Percentiles rank a stretch among this genome's conserved stretches.
These are phyloP conservation scores for Mrakia hoshinonis DNA, from an alignment of 768 basidiomycete genomes.

Conservation along the genomic window DNA sequence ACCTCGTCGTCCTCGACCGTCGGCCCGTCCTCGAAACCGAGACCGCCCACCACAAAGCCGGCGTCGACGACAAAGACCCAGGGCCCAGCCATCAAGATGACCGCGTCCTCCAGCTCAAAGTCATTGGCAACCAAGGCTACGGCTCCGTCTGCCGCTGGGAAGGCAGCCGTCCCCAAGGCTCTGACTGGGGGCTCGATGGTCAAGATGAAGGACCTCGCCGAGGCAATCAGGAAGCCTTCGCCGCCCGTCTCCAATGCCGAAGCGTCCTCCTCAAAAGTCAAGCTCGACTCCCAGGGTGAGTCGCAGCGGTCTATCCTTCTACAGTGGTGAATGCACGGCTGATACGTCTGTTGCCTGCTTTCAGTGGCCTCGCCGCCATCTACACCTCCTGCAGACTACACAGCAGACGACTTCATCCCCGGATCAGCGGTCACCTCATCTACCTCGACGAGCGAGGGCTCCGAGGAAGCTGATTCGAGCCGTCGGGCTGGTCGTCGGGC, in stretches of 20 bases:
- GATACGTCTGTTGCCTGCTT: neutral
- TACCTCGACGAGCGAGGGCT: conserved; percentile 5
- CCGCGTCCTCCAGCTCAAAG: neutral
- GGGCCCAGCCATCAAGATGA: neutral
- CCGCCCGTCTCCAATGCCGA: neutral
- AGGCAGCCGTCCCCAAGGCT: neutral
- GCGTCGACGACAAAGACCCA: neutral
- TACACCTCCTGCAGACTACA: neutral
- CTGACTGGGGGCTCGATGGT: conserved; percentile 5
- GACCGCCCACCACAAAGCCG: neutral
- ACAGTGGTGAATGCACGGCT: no score
- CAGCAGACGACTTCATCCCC: neutral
- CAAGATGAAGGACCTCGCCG: conserved; percentile 22
- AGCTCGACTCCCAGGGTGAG: neutral
- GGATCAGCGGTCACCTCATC: neutral
- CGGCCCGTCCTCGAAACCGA: neutral
- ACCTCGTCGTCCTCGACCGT: conserved; percentile 1
- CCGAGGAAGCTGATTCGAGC: conserved; percentile 3
- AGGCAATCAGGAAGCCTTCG: conserved; percentile 5
- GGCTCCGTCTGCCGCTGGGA: neutral
- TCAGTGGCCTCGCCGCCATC: neutral
- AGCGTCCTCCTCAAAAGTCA: neutral
- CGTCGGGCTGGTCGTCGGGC: conserved; percentile 13
- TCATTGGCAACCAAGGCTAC: neutral
- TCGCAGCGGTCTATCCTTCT: neutral